A percentile compares a stretch with the other conserved stretches of the same genome.
Conservation (phyloP, 78 protist genomes). For the slime mould (Dictyostelium discoideum) region DNA sequence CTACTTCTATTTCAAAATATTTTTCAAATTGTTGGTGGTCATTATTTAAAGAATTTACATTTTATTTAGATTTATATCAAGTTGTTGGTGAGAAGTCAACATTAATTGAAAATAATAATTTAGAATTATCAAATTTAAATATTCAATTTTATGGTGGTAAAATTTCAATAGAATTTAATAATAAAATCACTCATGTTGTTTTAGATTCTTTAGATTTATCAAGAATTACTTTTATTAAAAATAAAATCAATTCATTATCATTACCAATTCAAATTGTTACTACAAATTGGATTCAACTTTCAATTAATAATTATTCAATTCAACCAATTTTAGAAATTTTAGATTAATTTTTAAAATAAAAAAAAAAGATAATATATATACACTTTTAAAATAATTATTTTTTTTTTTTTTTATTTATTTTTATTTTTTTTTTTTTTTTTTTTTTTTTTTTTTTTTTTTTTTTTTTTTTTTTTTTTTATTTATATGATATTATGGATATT, state of each 20-base stretch:
- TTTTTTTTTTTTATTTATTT: background rate
- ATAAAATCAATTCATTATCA: background rate
- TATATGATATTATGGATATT: background rate
- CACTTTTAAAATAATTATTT: background rate
- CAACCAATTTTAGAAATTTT: background rate
- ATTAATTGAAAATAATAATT: slow-evolving; percentile 29
- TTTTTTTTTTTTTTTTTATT: background rate
- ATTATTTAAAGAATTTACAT: slow-evolving; percentile 23
- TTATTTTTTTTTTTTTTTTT: background rate
- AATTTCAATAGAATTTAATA: background rate
- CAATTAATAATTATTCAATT: background rate
- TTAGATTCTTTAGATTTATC: slow-evolving; percentile 27
- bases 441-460: background rate
- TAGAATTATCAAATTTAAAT: background rate
- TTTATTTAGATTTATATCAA: slow-evolving; percentile 75
- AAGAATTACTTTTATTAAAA: slow-evolving; percentile 30
- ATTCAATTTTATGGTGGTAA: slow-evolving; percentile 59
- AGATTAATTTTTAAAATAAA: background rate
- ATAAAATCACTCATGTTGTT: background rate
- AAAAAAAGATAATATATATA: background rate
- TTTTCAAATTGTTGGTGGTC: slow-evolving; percentile 59
- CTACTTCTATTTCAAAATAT: slow-evolving; percentile 28
- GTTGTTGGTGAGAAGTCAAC: slow-evolving; percentile 60
- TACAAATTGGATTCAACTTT: background rate
- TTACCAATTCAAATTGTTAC: background rate